Evolutionary conservation across 495 filamentous ascomycete genomes (phyloP).

Genomic region (Polyplosphaeria fusca): DNA sequence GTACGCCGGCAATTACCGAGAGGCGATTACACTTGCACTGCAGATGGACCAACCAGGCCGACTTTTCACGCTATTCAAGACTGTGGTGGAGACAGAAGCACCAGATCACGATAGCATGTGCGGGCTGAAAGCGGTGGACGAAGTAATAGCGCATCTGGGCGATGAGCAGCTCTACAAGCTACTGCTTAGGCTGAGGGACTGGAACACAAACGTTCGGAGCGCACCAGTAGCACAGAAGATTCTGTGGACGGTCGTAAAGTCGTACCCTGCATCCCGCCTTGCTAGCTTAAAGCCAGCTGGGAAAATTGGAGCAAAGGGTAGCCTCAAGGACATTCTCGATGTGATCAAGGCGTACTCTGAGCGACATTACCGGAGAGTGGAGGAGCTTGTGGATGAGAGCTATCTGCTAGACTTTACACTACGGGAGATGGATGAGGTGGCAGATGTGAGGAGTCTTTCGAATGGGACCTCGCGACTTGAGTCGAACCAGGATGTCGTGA

Average conservation of each 20-base stretch:
- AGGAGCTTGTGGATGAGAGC: slow-evolving; percentile 89
- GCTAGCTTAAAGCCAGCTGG: slow-evolving; percentile 58
- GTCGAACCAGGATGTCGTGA: slow-evolving; percentile 16
- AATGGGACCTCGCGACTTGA: slow-evolving; percentile 13
- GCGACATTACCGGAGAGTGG: slow-evolving; percentile 80
- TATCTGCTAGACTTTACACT: slow-evolving; percentile 91
- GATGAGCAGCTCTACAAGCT: slow-evolving; percentile 79
- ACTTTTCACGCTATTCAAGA: slow-evolving; percentile 75
- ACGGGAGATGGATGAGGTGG: slow-evolving; percentile 81
- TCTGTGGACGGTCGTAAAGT: slow-evolving; percentile 72
- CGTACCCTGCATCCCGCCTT: slow-evolving; percentile 70
- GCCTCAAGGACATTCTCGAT: slow-evolving; percentile 76
- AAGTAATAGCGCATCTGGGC: slow-evolving; percentile 72
- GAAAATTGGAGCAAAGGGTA: slow-evolving; percentile 43
- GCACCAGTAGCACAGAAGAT: slow-evolving; percentile 80
- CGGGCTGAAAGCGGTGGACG: slow-evolving; percentile 76
- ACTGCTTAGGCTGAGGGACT: slow-evolving; percentile 78
- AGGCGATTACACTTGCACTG: slow-evolving; percentile 87
- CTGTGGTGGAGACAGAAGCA: slow-evolving; percentile 62
- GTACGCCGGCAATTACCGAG: slow-evolving; percentile 75
- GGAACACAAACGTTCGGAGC: slow-evolving; percentile 94
- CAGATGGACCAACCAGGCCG: slow-evolving; percentile 88
- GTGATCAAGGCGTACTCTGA: slow-evolving; percentile 84
- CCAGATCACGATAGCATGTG: slow-evolving; percentile 63
- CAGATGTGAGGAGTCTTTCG: slow-evolving; percentile 35